Base-by-base conservation (phyloP, 73 alveolate species). In the Symbiodinium natans region DNA sequence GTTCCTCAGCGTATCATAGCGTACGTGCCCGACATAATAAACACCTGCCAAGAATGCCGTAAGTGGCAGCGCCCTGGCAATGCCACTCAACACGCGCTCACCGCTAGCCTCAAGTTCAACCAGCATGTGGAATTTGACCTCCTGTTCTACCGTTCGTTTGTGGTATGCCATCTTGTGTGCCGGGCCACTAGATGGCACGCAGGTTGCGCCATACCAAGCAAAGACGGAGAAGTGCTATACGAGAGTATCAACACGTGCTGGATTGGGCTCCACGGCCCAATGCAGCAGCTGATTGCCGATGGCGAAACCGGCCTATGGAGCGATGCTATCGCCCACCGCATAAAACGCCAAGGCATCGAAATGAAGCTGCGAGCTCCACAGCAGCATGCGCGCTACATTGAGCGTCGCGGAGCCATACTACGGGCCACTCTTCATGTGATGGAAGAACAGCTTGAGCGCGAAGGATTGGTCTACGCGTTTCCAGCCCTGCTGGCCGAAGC, bases 201-300 rank as follows among this genome's bases (percentile, higher is more conserved):
- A 36, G 87, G 42, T 27, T 27, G 42, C 9, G 87, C 29, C 36
- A 36, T 33, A 1, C 54, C 42, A 2, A 36, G 33, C 52, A 77
- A 38, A n/a, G 54, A 77, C 3, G 52, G 33, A 1, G 54, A 77
- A 9, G 87, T 5, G 0, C 17, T 77, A 5, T 38, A 27, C 27
- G 36, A n/a, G 0, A 36, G 29, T 5, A 17, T 77, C 7, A 5
- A 31, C n/a, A n/a, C 42, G 29, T 3, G n/a, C 19, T 77, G 87
- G 87, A 5, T 77, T 4, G 1, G 33, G 25, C 29, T 77, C 3
- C 52, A 36, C n/a, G 87, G 87, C 8, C 87, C 87, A 10, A 77
- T 77, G 87, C 87, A 77, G 87, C 42, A 33, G 29, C 87, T 77
- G 25, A 77, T 77, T 36, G 48, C 52, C n/a, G 87, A 77, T 31